Conservation (phyloP, 2,329 filamentous ascomycete genomes). For the Sclerotinia borealis region DNA sequence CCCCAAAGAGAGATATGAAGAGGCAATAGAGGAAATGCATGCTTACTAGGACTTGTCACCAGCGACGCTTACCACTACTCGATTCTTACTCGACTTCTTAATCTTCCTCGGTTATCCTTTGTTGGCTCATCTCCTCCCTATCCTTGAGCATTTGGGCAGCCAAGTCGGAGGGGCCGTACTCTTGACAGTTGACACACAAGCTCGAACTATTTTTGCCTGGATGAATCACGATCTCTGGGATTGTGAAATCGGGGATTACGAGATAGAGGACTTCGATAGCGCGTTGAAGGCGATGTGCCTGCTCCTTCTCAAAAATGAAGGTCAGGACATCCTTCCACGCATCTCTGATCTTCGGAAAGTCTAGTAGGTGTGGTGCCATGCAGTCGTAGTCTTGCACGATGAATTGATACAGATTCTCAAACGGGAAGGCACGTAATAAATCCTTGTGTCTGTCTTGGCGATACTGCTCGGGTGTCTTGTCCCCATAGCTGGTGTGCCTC, state of each 20-base stretch:
- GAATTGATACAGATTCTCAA: background rate
- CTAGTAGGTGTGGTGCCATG: background rate
- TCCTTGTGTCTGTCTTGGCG: too few species aligned
- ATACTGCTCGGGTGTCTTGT: too few species aligned
- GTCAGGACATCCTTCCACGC: rapidly evolving
- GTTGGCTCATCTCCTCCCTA: too few species aligned
- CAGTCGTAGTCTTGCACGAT: background rate
- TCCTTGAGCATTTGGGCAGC: too few species aligned
- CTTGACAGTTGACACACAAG: background rate
- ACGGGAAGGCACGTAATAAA: background rate
- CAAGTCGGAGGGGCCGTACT: too few species aligned
- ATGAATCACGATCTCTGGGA: background rate
- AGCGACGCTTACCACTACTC: background rate
- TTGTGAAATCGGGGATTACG: background rate
- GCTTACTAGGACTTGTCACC: background rate
- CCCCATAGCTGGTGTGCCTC: too few species aligned
- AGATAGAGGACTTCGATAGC: too few species aligned
- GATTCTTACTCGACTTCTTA: background rate
- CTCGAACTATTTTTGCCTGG: too few species aligned
- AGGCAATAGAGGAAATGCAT: background rate
- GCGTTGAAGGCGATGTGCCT: too few species aligned
- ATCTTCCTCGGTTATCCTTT: too few species aligned
- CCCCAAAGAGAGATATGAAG: background rate
- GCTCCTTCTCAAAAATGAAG: background rate
- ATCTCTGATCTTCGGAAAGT: background rate